phyloP scores from a whole-genome alignment of 441 rosid genomes.

The Viola pubescens region DNA sequence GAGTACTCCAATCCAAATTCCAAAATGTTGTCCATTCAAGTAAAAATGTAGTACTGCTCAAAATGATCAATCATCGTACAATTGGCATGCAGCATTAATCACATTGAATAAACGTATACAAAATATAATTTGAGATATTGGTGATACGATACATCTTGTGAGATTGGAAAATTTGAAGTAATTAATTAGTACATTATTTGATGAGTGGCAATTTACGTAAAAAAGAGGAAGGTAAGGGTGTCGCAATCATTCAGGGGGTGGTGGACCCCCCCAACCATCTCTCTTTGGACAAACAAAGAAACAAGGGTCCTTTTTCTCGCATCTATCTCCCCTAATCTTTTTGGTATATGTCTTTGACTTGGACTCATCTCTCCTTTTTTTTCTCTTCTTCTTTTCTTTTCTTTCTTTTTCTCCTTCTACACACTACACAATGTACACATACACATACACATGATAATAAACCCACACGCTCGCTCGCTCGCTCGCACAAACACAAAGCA shows the following conservation, averaged over 20 bases:
- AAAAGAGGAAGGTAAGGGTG: neutral
- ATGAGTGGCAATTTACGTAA: neutral
- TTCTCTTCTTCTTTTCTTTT: too few species aligned
- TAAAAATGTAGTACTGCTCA: too few species aligned
- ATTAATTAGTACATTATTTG: too few species aligned
- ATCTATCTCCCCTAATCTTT: conserved; percentile 12
- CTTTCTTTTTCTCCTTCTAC: too few species aligned
- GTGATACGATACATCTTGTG: too few species aligned
- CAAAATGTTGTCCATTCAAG: neutral
- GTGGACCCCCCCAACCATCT: conserved; percentile 13
- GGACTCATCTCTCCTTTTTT: conserved; percentile 7
- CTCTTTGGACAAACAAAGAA: conserved; percentile 23
- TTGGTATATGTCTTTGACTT: conserved; percentile 31
- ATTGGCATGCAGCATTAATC: too few species aligned
- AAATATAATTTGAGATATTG: too few species aligned
- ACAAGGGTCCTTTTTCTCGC: conserved; percentile 15
- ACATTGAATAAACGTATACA: too few species aligned
- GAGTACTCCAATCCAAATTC: neutral
- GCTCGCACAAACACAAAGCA: neutral
- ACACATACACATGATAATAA: neutral
- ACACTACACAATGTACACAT: too few species aligned
- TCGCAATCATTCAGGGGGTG: conserved; percentile 24
- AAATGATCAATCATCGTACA: neutral
- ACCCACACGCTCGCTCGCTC: conserved; percentile 1
- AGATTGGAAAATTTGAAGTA: too few species aligned